Evolutionary conservation across 768 basidiomycete species (phyloP), one percentile per base, ranked within the genome.

Genomic region (Leccinum subtestaceum): DNA sequence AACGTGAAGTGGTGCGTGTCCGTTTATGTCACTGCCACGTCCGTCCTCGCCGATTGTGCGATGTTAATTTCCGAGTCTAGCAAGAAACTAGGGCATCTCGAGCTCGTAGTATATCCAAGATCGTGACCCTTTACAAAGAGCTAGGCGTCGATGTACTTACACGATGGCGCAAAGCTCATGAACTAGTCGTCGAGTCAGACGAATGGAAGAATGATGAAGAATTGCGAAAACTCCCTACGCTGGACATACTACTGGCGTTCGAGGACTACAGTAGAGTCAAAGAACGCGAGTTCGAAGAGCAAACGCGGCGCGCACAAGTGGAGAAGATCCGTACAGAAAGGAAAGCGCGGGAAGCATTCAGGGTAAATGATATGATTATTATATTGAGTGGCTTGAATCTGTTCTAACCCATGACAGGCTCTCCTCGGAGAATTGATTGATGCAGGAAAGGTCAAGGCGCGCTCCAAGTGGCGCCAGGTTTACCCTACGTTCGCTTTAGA

Each of bases 91-190:
- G 93, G 53, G 86, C 89, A 13, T 75, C 89, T 5, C 86, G 93
- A 52, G 74, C 85, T 25, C 86, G 92, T 36, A 90, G 91, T 66
- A 86, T 95, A 61, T 81, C 84, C 46, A 93, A 92, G 68, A 84
- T 99, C 51, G 87, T 94, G 11, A 74, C 81, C 0, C 80, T 98
- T 29, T 91, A 98, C 80, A 93, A 93, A 67, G 78, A 86, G 38
- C 83, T 98, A 47, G 84, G 89, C 53, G 90, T 98, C 17, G 93
- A 95, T 67, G 93, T 98, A 50, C 80, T 92, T n/a, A 95, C 94
- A 1, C 87, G 93, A 21, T 99, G 96, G 95, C 83, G 91, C 52
- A 82, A 84, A 58, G 94, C 95, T 1, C 89, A 91, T 63, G 81
- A 84, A 17, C 78, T 89, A 62, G 83, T 99, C 40, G 67, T 84